A percentile compares a stretch with the other conserved stretches of the same genome.
phyloP scores from a whole-genome alignment of 2,329 filamentous ascomycete genomes.

The Leptographium procerum region DNA sequence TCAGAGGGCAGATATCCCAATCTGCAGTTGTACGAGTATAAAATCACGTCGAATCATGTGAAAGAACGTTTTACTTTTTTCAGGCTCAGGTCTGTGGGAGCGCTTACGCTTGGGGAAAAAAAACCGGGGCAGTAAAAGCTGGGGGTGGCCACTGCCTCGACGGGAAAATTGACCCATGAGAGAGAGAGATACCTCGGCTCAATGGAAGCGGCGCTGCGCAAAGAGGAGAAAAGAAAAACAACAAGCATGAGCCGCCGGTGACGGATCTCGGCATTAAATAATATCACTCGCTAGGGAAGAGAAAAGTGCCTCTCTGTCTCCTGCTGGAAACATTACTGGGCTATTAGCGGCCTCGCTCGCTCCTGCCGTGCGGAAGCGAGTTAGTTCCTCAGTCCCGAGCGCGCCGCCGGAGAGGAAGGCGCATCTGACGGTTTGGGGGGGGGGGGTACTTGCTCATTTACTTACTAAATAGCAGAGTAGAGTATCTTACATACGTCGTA shows the following conservation, averaged over 20 bases:
- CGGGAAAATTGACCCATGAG: background rate
- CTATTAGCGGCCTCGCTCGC: background rate
- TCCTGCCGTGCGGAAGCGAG: background rate
- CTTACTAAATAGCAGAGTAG: no score
- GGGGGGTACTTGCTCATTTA: no score
- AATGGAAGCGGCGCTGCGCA: slow-evolving; percentile 1
- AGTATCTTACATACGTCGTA: no score
- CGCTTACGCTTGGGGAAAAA: background rate
- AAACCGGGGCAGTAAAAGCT: background rate
- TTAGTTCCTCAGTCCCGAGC: background rate
- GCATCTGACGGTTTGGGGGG: background rate
- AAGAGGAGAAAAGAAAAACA: no score
- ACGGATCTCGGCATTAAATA: background rate
- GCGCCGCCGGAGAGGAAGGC: background rate
- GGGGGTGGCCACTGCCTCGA: background rate
- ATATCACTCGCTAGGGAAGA: no score
- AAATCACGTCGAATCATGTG: background rate
- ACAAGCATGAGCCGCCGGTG: background rate
- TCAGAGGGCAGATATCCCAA: no score
- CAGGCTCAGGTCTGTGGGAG: background rate
- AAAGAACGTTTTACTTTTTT: background rate
- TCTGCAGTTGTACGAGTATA: no score
- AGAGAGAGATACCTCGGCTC: slow-evolving; percentile 4
- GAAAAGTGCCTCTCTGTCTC: background rate
- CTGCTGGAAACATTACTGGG: background rate